Conservation (phyloP, 2,329 filamentous ascomycete species). For the Epichloe brachyelytri region DNA sequence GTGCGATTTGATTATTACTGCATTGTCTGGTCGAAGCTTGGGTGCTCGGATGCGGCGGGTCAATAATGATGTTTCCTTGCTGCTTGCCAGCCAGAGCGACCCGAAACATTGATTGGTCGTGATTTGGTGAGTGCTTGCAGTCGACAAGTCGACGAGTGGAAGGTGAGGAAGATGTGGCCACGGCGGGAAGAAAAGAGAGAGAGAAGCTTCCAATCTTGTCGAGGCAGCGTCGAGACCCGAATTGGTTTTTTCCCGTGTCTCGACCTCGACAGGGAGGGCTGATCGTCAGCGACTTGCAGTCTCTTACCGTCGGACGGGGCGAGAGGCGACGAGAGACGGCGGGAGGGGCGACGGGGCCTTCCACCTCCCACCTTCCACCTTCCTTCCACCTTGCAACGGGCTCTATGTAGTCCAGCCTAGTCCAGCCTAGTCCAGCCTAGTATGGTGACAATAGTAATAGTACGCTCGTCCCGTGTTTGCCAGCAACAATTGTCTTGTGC, state of each 20-base stretch:
- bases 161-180: not conserved
- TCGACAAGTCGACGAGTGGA: not conserved
- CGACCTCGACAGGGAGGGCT: no score
- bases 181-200: not conserved
- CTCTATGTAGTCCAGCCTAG: no score
- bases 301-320: not conserved
- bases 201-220: not conserved
- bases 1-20: not conserved
- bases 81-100: constrained; percentile 1
- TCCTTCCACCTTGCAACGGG: no score
- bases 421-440: no score
- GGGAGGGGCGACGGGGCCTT: no score
- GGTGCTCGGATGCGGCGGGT: no score
- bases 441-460: no score
- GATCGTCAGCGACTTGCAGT: not conserved
- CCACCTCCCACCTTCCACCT: no score
- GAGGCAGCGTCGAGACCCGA: not conserved
- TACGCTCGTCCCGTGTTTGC: no score
- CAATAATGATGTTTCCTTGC: no score
- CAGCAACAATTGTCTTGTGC: no score
- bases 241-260: no score
- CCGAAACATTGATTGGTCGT: not conserved
- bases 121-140: not conserved
- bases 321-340: not conserved
- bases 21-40: not conserved